A percentile compares a stretch with the other conserved stretches of the same genome.
These are phyloP conservation scores for Fraxinus excelsior DNA, from an alignment of 257 asterid species.

Conservation along the genomic window DNA sequence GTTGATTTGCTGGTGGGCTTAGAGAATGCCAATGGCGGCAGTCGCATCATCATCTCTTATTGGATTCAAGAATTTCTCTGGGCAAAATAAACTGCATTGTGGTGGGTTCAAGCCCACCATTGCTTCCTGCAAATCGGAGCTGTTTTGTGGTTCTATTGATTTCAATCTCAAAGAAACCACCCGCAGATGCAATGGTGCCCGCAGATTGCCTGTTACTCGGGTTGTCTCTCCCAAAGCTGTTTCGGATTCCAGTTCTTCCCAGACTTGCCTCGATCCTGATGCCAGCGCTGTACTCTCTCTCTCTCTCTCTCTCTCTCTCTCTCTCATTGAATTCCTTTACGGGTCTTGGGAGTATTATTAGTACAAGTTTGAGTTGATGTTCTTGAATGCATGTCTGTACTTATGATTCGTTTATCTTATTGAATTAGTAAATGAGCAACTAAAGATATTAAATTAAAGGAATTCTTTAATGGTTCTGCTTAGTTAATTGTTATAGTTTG, in stretches of 20 bases:
- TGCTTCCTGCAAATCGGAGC: slow-evolving; percentile 46
- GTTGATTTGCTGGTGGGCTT: neutral
- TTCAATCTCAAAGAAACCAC: slow-evolving; percentile 15
- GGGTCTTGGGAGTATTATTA: neutral
- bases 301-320: slow-evolving; percentile 19
- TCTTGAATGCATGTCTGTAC: slow-evolving; percentile 18
- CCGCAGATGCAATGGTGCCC: slow-evolving; percentile 7
- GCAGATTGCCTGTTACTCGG: slow-evolving; percentile 27
- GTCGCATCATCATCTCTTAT: slow-evolving; percentile 35
- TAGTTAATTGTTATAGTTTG: neutral
- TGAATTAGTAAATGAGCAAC: neutral
- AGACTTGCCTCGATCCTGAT: slow-evolving; percentile 67
- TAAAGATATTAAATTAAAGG: neutral
- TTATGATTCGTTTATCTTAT: neutral
- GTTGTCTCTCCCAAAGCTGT: slow-evolving; percentile 67
- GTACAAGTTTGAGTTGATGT: neutral
- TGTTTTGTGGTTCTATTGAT: slow-evolving; percentile 38
- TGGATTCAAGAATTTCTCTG: slow-evolving; percentile 7
- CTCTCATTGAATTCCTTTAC: neutral
- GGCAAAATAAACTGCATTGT: slow-evolving; percentile 28
- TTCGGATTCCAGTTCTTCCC: slow-evolving; percentile 57
- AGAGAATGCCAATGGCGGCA: slow-evolving; percentile 41
- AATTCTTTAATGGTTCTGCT: neutral
- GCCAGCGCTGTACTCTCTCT: slow-evolving; percentile 48
- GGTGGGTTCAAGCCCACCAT: slow-evolving; percentile 21